phyloP scores from a whole-genome alignment of 108 stramenopile genomes.

The Chaetoceros tenuissimus region DNA sequence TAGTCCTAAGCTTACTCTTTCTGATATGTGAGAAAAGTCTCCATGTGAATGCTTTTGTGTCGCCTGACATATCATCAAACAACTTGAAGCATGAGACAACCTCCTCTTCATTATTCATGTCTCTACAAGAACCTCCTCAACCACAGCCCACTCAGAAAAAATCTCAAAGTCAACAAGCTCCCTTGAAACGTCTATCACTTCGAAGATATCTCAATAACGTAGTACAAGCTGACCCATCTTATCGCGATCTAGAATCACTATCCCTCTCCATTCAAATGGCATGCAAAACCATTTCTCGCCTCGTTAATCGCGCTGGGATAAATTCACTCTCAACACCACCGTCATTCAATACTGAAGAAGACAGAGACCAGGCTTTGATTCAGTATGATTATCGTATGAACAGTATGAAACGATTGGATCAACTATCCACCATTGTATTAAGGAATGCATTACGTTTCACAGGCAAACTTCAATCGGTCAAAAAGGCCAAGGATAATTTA shows the following conservation, averaged over 20 bases:
- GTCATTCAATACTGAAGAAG: constrained; percentile 1
- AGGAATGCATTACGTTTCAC: constrained; percentile 89
- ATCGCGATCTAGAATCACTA: constrained; percentile 55
- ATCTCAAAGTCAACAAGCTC: no score
- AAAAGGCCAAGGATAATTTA: constrained; percentile 29
- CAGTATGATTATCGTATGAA: constrained; percentile 74
- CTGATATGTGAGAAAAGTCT: no score
- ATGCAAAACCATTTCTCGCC: constrained; percentile 91
- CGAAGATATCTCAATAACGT: constrained; percentile 31
- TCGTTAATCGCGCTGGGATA: constrained; percentile 64
- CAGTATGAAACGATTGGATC: constrained; percentile 95
- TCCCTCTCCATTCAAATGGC: constrained; percentile 80
- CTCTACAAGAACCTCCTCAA: no score
- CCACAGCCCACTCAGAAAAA: no score
- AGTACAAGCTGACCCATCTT: constrained; percentile 45
- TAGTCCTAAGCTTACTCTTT: no score
- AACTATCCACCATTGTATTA: constrained; percentile 91
- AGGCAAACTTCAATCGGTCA: constrained; percentile 62
- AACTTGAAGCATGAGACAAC: no score
- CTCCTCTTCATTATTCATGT: no score
- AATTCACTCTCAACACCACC: constrained; percentile 17
- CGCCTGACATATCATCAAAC: no score
- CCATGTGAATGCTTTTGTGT: no score
- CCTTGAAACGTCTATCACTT: constrained; percentile 35
- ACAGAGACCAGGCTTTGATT: background rate